These are phyloP conservation scores for Annona cherimola DNA, from an alignment of 164 flowering plant species.

Conservation along the genomic window DNA sequence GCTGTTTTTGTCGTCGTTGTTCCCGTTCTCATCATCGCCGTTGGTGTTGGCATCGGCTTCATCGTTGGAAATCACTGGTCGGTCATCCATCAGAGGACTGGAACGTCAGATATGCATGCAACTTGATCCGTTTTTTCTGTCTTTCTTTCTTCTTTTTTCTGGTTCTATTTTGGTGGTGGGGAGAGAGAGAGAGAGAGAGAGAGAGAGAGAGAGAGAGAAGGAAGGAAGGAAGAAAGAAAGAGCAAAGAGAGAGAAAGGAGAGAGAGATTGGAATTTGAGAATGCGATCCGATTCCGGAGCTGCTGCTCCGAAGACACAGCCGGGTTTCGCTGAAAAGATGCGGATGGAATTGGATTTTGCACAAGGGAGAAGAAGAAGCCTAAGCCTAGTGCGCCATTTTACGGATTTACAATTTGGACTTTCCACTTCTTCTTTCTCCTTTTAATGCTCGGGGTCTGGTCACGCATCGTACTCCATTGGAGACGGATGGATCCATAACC, in stretches of 20 bases:
- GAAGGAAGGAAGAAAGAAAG: background rate
- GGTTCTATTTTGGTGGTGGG: background rate
- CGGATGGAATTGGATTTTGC: background rate
- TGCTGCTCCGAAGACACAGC: background rate
- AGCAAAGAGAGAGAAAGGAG: background rate
- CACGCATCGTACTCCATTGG: no score
- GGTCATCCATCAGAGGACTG: background rate
- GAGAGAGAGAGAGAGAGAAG: background rate
- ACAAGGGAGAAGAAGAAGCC: background rate
- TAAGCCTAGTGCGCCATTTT: background rate
- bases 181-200: background rate
- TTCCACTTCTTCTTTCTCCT: background rate
- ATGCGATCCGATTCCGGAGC: background rate
- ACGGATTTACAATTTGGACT: background rate
- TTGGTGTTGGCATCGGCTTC: background rate
- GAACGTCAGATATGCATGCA: background rate
- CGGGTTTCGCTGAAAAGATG: background rate
- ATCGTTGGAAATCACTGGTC: background rate
- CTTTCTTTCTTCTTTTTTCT: background rate
- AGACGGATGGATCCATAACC: no score
- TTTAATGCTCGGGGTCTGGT: no score
- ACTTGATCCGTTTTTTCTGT: background rate
- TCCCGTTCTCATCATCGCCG: background rate
- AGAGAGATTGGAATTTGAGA: background rate
- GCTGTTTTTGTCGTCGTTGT: background rate